Evolutionary conservation across 495 filamentous ascomycete species (phyloP).

Genomic region (Xylaria scruposa): DNA sequence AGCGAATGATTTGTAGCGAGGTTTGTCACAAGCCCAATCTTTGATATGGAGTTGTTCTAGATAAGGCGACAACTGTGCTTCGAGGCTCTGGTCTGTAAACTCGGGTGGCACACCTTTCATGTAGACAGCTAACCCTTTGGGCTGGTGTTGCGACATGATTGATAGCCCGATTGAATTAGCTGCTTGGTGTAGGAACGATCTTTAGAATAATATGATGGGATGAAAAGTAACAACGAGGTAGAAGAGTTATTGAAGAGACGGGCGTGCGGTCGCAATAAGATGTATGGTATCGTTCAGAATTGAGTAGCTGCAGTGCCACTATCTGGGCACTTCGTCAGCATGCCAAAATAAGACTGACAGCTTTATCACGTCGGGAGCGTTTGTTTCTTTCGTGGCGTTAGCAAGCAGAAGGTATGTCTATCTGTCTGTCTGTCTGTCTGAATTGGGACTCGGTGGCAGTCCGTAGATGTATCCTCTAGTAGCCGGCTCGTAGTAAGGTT

Average conservation of each 20-base stretch:
- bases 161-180: neutral
- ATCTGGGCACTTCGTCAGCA: neutral
- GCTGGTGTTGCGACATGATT: constrained; percentile 9
- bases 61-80: constrained; percentile 41
- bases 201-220: neutral
- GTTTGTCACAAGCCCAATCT: constrained; percentile 47
- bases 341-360: neutral
- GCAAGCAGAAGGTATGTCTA: neutral
- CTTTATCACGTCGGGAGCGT: neutral
- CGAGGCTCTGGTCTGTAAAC: constrained; percentile 42
- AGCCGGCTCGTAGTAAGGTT: neutral
- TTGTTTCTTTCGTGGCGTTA: neutral
- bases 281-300: neutral
- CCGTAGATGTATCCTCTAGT: neutral
- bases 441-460: neutral
- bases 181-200: neutral
- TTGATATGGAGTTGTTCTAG: constrained; percentile 43
- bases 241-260: neutral
- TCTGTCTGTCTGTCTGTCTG: neutral
- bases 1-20: constrained; percentile 35
- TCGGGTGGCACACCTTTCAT: constrained; percentile 46
- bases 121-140: constrained; percentile 50
- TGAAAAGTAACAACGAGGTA: neutral
- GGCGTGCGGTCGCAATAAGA: neutral
- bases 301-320: neutral